phyloP scores from a whole-genome alignment of 345 rosid species.

The Arabis hirsuta region DNA sequence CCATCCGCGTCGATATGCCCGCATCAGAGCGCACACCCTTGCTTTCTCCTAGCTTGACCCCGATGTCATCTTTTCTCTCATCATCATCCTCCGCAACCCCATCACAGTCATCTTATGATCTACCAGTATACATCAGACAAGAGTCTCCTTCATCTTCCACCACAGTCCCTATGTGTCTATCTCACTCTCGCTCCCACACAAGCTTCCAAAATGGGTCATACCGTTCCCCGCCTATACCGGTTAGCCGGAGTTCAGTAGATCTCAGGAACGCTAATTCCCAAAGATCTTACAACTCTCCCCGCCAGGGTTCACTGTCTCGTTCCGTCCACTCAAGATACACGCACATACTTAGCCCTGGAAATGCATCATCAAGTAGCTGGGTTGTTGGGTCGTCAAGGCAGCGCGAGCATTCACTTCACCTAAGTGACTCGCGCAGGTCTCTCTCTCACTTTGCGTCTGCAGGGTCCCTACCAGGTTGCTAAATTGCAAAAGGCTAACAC shows the following conservation, averaged over 20 bases:
- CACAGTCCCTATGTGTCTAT: slow-evolving; percentile 28
- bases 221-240: slow-evolving; percentile 46
- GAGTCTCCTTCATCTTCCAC: slow-evolving; percentile 35
- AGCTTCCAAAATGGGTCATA: slow-evolving; percentile 50
- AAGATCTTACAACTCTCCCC: slow-evolving; percentile 29
- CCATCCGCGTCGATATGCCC: slow-evolving; percentile 63
- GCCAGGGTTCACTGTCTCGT: slow-evolving; percentile 51
- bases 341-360: slow-evolving; percentile 64
- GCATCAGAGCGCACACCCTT: slow-evolving; percentile 88
- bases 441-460: slow-evolving; percentile 85
- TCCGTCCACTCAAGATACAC: slow-evolving; percentile 66
- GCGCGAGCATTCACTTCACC: slow-evolving; percentile 51
- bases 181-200: slow-evolving; percentile 50
- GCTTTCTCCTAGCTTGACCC: slow-evolving; percentile 59
- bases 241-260: slow-evolving; percentile 63
- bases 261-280: slow-evolving; percentile 39
- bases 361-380: slow-evolving; percentile 63
- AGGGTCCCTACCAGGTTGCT: slow-evolving; percentile 71
- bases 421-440: slow-evolving; percentile 55
- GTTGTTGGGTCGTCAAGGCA: slow-evolving; percentile 53
- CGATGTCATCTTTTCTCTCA: slow-evolving; percentile 56
- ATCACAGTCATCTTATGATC: slow-evolving; percentile 48
- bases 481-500: slow-evolving; percentile 12
- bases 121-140: slow-evolving; percentile 44
- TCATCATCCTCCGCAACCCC: slow-evolving; percentile 61